phyloP scores from a whole-genome alignment of 1,284 basidiomycete genomes.

The Pseudozyma thailandica region DNA sequence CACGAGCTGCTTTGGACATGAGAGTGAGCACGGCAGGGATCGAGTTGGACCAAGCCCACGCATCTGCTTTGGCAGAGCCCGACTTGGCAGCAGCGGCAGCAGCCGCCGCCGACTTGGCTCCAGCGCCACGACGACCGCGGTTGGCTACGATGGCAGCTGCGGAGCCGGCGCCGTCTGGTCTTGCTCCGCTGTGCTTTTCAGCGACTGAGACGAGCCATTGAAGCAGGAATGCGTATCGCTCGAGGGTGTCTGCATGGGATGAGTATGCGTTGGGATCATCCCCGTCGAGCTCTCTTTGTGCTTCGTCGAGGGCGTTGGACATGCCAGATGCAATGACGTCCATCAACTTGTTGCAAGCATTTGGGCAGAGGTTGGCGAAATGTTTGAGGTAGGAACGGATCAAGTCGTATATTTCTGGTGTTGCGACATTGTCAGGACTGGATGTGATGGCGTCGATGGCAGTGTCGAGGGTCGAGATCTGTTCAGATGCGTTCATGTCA shows the following conservation, averaged over 20 bases:
- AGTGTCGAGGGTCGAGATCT: conserved; percentile 47
- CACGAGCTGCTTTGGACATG: conserved; percentile 55
- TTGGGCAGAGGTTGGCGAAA: conserved; percentile 46
- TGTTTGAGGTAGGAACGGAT: conserved; percentile 63
- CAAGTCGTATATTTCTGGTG: conserved; percentile 43
- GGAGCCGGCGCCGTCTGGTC: conserved; percentile 18
- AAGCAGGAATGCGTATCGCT: conserved; percentile 63
- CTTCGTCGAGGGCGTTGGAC: conserved; percentile 52
- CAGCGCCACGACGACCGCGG: conserved; percentile 36
- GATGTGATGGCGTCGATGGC: conserved; percentile 56
- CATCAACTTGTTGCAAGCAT: conserved; percentile 57
- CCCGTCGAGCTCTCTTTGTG: conserved; percentile 45
- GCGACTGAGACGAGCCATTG: conserved; percentile 63
- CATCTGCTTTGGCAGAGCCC: conserved; percentile 38
- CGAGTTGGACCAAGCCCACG: conserved; percentile 57
- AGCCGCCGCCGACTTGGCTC: conserved; percentile 30
- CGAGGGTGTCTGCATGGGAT: conserved; percentile 54
- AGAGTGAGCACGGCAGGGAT: conserved; percentile 57
- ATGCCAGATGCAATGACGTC: conserved; percentile 59
- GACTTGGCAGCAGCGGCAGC: conserved; percentile 40
- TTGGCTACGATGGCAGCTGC: conserved; percentile 30
- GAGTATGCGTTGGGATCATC: conserved; percentile 50
- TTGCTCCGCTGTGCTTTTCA: conserved; percentile 55
- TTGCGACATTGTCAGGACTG: conserved; percentile 47
- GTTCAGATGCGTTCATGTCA: conserved; percentile 44